Percentiles rank a stretch among this genome's conserved stretches.
phyloP scores from a whole-genome alignment of 176 grass and related monocot species.

The Eleusine indica region DNA sequence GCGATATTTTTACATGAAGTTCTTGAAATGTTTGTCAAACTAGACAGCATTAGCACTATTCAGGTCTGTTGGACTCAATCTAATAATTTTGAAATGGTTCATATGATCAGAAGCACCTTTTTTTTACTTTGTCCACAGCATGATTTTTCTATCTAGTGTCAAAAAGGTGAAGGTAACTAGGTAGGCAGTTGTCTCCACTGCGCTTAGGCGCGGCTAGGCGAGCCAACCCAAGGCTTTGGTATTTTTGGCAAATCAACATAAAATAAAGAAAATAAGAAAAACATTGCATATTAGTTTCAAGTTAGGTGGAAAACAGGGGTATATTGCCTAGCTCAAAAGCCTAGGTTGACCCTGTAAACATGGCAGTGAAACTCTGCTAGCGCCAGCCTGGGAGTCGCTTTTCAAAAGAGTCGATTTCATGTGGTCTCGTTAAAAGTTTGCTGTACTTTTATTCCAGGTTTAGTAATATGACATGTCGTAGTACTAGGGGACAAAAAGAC shows the following conservation, averaged over 20 bases:
- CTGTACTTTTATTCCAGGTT: not conserved
- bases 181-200: not conserved
- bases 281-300: not conserved
- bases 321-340: not conserved
- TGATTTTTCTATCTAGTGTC: not conserved
- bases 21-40: not conserved
- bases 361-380: not conserved
- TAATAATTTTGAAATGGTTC: not conserved
- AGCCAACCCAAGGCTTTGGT: not conserved
- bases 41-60: not conserved
- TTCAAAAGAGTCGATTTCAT: not conserved
- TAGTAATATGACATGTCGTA: not conserved
- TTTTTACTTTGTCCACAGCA: not conserved
- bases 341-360: not conserved
- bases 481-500: not conserved
- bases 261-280: not conserved
- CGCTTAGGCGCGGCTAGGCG: no score
- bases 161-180: not conserved
- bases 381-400: not conserved
- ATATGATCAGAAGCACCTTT: not conserved
- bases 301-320: not conserved
- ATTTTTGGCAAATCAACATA: not conserved
- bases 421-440: not conserved
- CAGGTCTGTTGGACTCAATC: not conserved
- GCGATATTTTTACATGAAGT: not conserved